phyloP scores from a whole-genome alignment of 2,329 filamentous ascomycete species.

The Monosporascus sp. region DNA sequence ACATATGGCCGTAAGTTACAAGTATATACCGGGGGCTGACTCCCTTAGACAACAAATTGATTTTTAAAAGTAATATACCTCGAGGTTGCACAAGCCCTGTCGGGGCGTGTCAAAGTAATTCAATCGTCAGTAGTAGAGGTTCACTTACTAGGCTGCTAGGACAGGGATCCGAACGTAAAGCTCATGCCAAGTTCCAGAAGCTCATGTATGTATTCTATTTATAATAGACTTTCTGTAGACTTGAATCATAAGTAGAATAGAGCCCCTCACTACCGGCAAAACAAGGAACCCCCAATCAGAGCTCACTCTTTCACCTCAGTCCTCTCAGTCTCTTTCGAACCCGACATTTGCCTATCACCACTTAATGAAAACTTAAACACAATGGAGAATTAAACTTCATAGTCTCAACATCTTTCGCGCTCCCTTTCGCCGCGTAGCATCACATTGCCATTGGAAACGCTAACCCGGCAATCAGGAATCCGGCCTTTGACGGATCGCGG shows the following conservation, averaged over 20 bases:
- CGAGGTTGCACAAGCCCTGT: too few relatives aligned
- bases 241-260: too few relatives aligned
- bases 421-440: not conserved
- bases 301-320: not conserved
- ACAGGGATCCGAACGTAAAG: too few relatives aligned
- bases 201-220: too few relatives aligned
- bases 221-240: not conserved
- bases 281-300: slow-evolving; percentile 1
- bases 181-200: too few relatives aligned
- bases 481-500: not conserved
- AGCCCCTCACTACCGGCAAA: not conserved
- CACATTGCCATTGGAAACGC: not conserved
- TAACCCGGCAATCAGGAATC: not conserved
- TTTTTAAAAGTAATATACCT: too few relatives aligned
- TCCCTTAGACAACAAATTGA: too few relatives aligned
- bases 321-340: not conserved
- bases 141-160: too few relatives aligned
- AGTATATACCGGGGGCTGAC: too few relatives aligned
- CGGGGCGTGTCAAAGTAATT: too few relatives aligned
- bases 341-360: not conserved
- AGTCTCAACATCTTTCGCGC: not conserved
- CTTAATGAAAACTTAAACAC: not conserved
- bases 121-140: too few relatives aligned
- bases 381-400: not conserved
- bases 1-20: too few relatives aligned